These are phyloP conservation scores for Hypoxylon perforatum DNA, from an alignment of 495 filamentous ascomycete genomes.

Conservation along the genomic window DNA sequence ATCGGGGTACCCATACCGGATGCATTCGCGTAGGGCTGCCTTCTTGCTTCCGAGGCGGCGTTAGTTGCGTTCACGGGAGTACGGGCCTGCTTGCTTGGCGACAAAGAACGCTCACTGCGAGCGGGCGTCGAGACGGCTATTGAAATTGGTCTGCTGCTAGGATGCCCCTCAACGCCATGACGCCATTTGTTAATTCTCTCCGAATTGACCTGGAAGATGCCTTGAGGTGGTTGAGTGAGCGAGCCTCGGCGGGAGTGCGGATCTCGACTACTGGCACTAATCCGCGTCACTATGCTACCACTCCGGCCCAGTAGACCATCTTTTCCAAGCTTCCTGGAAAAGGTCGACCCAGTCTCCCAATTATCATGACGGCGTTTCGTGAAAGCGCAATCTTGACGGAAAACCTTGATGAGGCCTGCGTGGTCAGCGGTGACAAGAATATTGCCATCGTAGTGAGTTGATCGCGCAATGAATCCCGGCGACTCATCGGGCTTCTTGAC, in stretches of 20 bases:
- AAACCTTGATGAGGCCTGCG: slow-evolving; percentile 88
- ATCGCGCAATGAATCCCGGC: slow-evolving; percentile 76
- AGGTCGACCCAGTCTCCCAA: slow-evolving; percentile 78
- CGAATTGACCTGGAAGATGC: slow-evolving; percentile 66
- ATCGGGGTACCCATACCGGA: slow-evolving; percentile 25
- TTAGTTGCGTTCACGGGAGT: slow-evolving; percentile 56
- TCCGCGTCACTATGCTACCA: slow-evolving; percentile 67
- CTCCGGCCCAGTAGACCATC: slow-evolving; percentile 69
- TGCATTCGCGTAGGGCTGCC: slow-evolving; percentile 52
- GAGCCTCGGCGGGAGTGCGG: slow-evolving; percentile 67
- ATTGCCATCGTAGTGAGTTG: slow-evolving; percentile 82
- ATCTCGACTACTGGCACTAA: slow-evolving; percentile 61
- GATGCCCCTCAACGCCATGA: slow-evolving; percentile 70
- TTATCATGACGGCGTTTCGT: slow-evolving; percentile 66
- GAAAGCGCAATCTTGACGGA: slow-evolving; percentile 90
- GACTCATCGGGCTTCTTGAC: slow-evolving; percentile 60
- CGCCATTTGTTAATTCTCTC: slow-evolving; percentile 95
- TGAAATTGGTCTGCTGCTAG: slow-evolving; percentile 48
- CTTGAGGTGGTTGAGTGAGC: slow-evolving; percentile 49
- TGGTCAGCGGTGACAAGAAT: slow-evolving; percentile 95
- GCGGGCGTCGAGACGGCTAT: slow-evolving; percentile 48
- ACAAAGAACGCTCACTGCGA: slow-evolving; percentile 60
- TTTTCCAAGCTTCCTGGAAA: slow-evolving; percentile 74
- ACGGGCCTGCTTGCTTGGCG: slow-evolving; percentile 56
- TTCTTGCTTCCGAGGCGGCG: slow-evolving; percentile 53